Base-by-base conservation (phyloP, 2,329 filamentous ascomycete genomes). In the Tricladium varicosporioides region DNA sequence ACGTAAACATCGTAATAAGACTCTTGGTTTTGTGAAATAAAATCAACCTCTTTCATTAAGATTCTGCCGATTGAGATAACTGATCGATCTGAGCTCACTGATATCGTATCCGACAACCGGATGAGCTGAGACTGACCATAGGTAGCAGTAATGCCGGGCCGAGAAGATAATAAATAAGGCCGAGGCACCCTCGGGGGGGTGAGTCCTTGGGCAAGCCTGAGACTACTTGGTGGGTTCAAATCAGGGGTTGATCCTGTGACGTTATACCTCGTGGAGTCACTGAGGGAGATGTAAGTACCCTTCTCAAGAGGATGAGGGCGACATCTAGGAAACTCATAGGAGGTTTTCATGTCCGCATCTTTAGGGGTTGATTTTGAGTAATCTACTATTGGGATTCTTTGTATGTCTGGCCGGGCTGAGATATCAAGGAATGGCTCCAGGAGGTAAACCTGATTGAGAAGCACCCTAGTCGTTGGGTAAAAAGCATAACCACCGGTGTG, bases 1-100 rank as follows among this genome's bases (percentile, higher is more conserved):
- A 66, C 61, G 42, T 64, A 66, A 33, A 63, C 54, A 52, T 64
- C 63, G 54, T 63, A 63, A 33, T 60, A 59, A 7, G 52, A 50
- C 44, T 62, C 57, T 13, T 57, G 63, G 15, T 63, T 60, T 19
- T 61, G 58, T 1, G 54, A 47, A 51, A 62, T 64, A 19, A 59
- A 54, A 27, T 60, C 62, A 36, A 64, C 61, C 31, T 66, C 63
- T 22, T 57, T 36, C 19, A 64, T 27, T 44, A 63, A 54, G n/a
- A n/a, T n/a, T n/a, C n/a, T n/a, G n/a, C n/a, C n/a, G n/a, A n/a
- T n/a, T n/a, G n/a, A n/a, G n/a, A n/a, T n/a, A n/a, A n/a, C n/a
- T n/a, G n/a, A n/a, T n/a, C n/a, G n/a, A n/a, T n/a, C n/a, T n/a
- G n/a, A n/a, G n/a, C n/a, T n/a, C n/a, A n/a, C n/a, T n/a, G n/a